Conservation (phyloP, 495 filamentous ascomycete genomes). For the Amorphotheca resinae region DNA sequence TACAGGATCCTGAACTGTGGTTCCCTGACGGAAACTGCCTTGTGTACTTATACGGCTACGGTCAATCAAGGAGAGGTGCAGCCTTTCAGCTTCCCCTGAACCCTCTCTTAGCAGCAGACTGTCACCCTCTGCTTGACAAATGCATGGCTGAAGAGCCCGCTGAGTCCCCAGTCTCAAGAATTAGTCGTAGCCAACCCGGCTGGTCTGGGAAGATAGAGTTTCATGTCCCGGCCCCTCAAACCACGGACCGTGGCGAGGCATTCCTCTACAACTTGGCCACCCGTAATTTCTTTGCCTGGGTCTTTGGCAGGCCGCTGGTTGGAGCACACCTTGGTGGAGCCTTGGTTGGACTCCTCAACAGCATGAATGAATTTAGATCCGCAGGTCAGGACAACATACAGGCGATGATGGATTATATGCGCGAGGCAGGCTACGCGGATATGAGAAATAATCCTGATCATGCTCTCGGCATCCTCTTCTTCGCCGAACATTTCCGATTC, state of each 20-base stretch:
- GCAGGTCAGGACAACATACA: conserved; percentile 34
- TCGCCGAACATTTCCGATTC: conserved; percentile 47
- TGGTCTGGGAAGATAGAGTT: conserved; percentile 34
- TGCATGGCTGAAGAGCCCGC: conserved; percentile 34
- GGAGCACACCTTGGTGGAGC: conserved; percentile 44
- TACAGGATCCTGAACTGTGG: conserved; percentile 52
- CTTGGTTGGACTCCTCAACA: conserved; percentile 42
- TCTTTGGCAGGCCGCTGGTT: conserved; percentile 46
- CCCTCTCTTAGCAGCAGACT: conserved; percentile 34
- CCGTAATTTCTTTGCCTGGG: conserved; percentile 58
- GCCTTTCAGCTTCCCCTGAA: conserved; percentile 45
- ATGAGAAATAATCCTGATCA: conserved; percentile 46
- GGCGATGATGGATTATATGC: conserved; percentile 40
- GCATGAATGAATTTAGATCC: conserved; percentile 39
- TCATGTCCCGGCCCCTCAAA: conserved; percentile 47
- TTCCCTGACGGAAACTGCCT: conserved; percentile 47
- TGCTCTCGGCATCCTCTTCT: conserved; percentile 44
- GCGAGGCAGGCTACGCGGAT: conserved; percentile 48
- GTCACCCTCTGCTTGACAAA: conserved; percentile 29
- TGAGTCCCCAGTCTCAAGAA: conserved; percentile 5
- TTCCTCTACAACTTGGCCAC: conserved; percentile 47
- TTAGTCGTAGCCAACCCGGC: neutral
- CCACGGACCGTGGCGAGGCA: conserved; percentile 33
- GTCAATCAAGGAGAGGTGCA: conserved; percentile 46
- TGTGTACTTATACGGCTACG: conserved; percentile 46